Conservation (phyloP, 495 filamentous ascomycete species). For the Corynascus novoguineensis region DNA sequence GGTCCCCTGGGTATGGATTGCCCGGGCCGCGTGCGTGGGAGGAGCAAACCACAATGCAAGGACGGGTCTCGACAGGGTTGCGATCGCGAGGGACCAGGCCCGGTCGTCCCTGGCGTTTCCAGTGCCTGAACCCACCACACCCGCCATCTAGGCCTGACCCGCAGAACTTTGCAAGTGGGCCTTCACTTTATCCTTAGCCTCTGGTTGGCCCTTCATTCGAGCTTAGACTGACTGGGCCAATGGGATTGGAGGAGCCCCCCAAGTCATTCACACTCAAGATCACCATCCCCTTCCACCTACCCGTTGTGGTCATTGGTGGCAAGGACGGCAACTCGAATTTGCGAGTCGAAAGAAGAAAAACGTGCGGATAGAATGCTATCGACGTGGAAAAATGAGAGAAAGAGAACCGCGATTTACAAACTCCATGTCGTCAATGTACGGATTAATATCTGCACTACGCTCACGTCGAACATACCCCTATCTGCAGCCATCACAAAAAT, state of each 20-base stretch:
- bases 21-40: not conserved
- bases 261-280: not conserved
- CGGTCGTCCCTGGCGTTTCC: slow-evolving; percentile 13
- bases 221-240: slow-evolving; percentile 9
- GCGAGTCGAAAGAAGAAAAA: not conserved
- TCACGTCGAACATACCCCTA: too few relatives aligned
- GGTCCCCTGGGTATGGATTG: not conserved
- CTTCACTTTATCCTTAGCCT: slow-evolving; percentile 6
- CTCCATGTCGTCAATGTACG: too few relatives aligned
- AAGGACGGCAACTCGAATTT: slow-evolving; percentile 5
- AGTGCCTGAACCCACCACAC: not conserved
- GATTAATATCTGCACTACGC: too few relatives aligned
- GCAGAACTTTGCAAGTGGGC: slow-evolving; percentile 6
- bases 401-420: too few relatives aligned
- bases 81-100: slow-evolving; percentile 15
- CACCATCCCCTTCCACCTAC: not conserved
- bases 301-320: not conserved
- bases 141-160: slow-evolving; percentile 2
- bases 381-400: too few relatives aligned
- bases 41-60: slow-evolving; percentile 10
- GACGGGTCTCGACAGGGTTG: too few relatives aligned
- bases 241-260: not conserved
- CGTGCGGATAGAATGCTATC: not conserved
- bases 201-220: slow-evolving; percentile 17
- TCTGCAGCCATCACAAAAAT: too few relatives aligned